Conservation (phyloP, 139 green algal species). For the Chlamydomonas applanata region DNA sequence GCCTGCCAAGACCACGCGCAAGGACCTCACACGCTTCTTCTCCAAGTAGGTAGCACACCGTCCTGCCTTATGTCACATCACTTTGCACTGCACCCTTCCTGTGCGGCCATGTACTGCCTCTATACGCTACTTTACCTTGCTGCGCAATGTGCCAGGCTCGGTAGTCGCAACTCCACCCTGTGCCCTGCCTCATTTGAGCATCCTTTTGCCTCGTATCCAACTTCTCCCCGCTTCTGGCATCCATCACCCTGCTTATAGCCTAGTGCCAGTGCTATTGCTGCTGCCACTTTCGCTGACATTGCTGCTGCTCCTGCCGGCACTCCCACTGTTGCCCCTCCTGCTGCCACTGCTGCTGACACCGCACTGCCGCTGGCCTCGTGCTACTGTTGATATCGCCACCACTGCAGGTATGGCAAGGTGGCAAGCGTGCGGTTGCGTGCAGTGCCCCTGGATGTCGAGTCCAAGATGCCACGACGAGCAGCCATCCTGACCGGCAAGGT, state of each 20-base stretch:
- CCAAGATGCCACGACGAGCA: slow-evolving; percentile 49
- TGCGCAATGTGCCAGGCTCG: too few species aligned
- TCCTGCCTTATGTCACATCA: too few species aligned
- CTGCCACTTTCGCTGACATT: too few species aligned
- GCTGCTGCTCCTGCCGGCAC: background rate
- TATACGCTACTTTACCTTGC: too few species aligned
- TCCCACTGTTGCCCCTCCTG: background rate
- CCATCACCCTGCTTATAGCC: too few species aligned
- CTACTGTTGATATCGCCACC: background rate
- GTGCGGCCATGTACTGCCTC: too few species aligned
- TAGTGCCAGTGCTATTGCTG: too few species aligned
- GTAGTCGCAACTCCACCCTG: too few species aligned
- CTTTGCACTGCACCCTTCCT: too few species aligned
- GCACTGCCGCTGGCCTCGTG: background rate
- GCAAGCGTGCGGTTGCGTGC: slow-evolving; percentile 77
- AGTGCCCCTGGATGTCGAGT: slow-evolving; percentile 62
- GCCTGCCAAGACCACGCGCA: slow-evolving; percentile 53
- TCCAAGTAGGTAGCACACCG: slow-evolving; percentile 30
- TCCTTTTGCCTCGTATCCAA: too few species aligned
- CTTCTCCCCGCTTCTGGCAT: too few species aligned
- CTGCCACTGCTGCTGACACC: background rate
- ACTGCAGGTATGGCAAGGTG: slow-evolving; percentile 60
- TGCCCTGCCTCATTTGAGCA: too few species aligned
- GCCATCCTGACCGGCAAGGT: slow-evolving; percentile 54
- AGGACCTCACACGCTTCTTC: slow-evolving; percentile 63